Conservation (phyloP, 108 stramenopile species). For the Asterionellopsis glacialis region DNA sequence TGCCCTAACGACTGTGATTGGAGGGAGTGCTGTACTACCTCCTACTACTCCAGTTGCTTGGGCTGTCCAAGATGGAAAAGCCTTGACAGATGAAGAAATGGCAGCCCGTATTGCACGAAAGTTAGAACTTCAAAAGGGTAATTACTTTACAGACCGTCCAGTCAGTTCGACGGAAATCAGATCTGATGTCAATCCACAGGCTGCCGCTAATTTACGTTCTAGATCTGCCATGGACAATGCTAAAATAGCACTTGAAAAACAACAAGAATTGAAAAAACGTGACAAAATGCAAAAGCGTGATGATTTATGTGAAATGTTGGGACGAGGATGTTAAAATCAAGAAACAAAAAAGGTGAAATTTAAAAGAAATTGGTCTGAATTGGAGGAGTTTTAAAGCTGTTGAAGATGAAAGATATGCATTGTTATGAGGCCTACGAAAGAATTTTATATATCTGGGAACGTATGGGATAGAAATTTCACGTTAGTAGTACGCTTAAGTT, state of each 20-base stretch:
- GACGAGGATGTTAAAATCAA: slow-evolving; percentile 13
- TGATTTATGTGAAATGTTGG: slow-evolving; percentile 19
- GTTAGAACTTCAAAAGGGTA: slow-evolving; percentile 2
- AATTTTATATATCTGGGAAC: too few species aligned
- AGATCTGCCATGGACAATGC: slow-evolving; percentile 17
- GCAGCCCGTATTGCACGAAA: slow-evolving; percentile 18
- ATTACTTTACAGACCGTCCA: neutral
- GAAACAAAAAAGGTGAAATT: too few species aligned
- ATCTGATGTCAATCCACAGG: slow-evolving; percentile 17
- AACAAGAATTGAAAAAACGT: slow-evolving; percentile 14
- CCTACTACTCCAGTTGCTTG: neutral
- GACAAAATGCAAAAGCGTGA: slow-evolving; percentile 15
- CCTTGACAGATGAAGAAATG: slow-evolving; percentile 19
- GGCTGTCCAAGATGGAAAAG: slow-evolving; percentile 7
- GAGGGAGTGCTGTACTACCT: too few species aligned
- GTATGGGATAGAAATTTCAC: too few species aligned
- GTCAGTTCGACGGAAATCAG: neutral
- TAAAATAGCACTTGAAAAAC: slow-evolving; percentile 17
- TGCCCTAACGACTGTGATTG: too few species aligned
- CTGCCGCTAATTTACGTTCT: slow-evolving; percentile 7
- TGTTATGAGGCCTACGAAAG: too few species aligned
- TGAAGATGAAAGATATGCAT: too few species aligned
- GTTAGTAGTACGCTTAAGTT: too few species aligned
- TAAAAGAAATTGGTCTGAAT: too few species aligned
- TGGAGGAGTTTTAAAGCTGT: too few species aligned